Percentiles rank a stretch among this genome's conserved stretches.
phyloP scores from a whole-genome alignment of 2,329 filamentous ascomycete species.

The Zasmidium citrigriseum region DNA sequence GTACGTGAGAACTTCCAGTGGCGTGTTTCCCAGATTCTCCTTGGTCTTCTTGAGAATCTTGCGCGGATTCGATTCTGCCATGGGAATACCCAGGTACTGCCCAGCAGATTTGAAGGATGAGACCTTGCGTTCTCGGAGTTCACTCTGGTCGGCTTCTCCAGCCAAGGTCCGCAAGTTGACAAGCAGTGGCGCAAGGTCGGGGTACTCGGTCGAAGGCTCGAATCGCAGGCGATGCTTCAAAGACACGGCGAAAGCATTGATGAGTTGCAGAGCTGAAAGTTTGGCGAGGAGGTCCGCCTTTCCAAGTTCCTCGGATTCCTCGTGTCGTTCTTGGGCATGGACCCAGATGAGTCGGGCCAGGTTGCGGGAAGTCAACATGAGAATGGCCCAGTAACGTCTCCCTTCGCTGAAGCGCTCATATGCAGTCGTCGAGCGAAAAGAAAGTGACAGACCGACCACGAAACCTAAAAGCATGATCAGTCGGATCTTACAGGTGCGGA shows the following conservation, averaged over 20 bases:
- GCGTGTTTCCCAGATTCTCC: conserved; percentile 77
- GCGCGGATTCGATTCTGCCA: conserved; percentile 75
- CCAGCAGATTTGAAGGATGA: conserved; percentile 45
- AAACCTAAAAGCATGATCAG: conserved; percentile 58
- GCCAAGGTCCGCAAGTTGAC: conserved; percentile 76
- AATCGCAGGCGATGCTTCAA: conserved; percentile 83
- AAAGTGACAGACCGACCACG: conserved; percentile 75
- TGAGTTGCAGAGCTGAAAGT: conserved; percentile 72
- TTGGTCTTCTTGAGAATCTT: conserved; percentile 73
- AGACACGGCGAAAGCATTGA: conserved; percentile 74
- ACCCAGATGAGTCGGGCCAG: conserved; percentile 78
- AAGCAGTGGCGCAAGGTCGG: conserved; percentile 70
- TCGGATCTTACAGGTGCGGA: conserved; percentile 50
- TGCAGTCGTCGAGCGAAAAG: conserved; percentile 74
- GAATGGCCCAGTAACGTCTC: conserved; percentile 63
- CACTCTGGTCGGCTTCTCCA: conserved; percentile 54
- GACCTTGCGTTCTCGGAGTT: conserved; percentile 39
- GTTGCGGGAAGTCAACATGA: conserved; percentile 58
- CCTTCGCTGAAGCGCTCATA: conserved; percentile 67
- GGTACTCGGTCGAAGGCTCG: conserved; percentile 76
- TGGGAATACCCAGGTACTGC: conserved; percentile 73
- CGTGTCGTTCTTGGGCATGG: conserved; percentile 64
- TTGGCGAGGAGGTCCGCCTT: conserved; percentile 72
- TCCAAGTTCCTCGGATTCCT: conserved; percentile 45
- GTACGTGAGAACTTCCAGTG: conserved; percentile 76